Evolutionary conservation across 2,329 filamentous ascomycete species (phyloP).

Genomic region (Hansfordia pulvinata): DNA sequence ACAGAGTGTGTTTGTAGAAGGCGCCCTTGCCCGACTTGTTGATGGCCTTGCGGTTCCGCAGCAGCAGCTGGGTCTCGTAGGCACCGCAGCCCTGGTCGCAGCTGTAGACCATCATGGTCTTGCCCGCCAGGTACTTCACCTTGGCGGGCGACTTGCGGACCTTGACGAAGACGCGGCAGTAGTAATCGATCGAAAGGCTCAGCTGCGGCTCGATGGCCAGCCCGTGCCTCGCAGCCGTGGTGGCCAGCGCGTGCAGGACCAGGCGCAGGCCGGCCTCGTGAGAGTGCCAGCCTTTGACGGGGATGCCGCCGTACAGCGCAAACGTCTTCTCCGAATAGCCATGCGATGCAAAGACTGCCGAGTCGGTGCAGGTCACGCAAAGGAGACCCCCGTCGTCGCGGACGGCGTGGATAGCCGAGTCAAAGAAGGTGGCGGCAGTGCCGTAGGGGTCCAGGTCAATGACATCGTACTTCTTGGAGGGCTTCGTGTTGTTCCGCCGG

Average conservation of each 20-base stretch:
- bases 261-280: constrained; percentile 85
- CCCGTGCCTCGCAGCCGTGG: constrained; percentile 72
- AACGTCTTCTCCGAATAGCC: constrained; percentile 92
- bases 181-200: constrained; percentile 92
- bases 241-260: constrained; percentile 70
- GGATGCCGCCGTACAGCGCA: constrained; percentile 82
- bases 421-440: constrained; percentile 82
- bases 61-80: constrained; percentile 72
- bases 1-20: constrained; percentile 68
- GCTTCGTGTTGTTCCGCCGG: constrained; percentile 21
- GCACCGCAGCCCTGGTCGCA: constrained; percentile 88
- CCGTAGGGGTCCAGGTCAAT: constrained; percentile 96
- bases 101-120: constrained; percentile 85
- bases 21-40: constrained; percentile 58
- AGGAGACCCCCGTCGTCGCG: constrained; percentile 76
- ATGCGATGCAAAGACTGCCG: constrained; percentile 85
- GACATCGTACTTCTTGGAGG: constrained; percentile 65
- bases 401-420: constrained; percentile 77
- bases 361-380: constrained; percentile 93
- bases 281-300: constrained; percentile 70
- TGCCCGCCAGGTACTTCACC: constrained; percentile 82
- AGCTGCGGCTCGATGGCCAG: constrained; percentile 81
- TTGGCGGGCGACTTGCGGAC: constrained; percentile 67
- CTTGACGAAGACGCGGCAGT: constrained; percentile 77
- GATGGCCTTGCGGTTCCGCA: constrained; percentile 49